Base-by-base conservation (phyloP, 2,329 filamentous ascomycete species). In the Aureobasidium vineae region DNA sequence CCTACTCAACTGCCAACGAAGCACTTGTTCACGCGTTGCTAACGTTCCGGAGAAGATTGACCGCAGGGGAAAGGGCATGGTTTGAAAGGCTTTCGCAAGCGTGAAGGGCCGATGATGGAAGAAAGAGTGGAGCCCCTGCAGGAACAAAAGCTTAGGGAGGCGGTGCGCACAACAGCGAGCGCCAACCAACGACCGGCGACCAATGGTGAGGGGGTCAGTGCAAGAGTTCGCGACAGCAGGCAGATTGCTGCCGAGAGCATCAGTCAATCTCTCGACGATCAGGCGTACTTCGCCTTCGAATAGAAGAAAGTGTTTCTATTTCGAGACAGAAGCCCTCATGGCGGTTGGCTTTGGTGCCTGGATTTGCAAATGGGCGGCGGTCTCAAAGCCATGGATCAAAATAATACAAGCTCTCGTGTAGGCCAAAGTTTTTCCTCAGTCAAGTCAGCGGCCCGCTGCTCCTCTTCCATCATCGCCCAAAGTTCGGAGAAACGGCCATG, bases 61-160 rank as follows among this genome's bases (percentile, higher is more conserved):
- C 36, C 45, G 57, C 31, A 47, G 57, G 57, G 43, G 31, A 38
- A 33, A 63, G 59, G 59, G 59, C 59, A 52, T 63, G 23, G 33
- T 54, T 64, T 64, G 61, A 33, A 45, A 45, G 41, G 57, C 43
- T 61, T 49, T 31, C 23, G 11, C 38, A 53, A 26, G 49, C 38
- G 45, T 47, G 45, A 52, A 66, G 53, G 64, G 43, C 64, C 64
- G 64, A 66, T 66, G 64, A 66, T 66, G 53, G 41, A 54, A 64
- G 33, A 61, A 61, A 59, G 53, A 59, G 64, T 66, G 64, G 64
- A 66, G 31, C 64, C 64, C 63, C 64, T 66, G 64, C 64, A 66
- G 64, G 64, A 59, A 66, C 64, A 54, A 54, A 63, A 64, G 47
- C 61, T 64, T 64, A 54, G 61, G 61, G 43, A 49, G 43, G 59